These are phyloP conservation scores for Gossypium turneri DNA, from an alignment of 345 rosid genomes.

Conservation along the genomic window DNA sequence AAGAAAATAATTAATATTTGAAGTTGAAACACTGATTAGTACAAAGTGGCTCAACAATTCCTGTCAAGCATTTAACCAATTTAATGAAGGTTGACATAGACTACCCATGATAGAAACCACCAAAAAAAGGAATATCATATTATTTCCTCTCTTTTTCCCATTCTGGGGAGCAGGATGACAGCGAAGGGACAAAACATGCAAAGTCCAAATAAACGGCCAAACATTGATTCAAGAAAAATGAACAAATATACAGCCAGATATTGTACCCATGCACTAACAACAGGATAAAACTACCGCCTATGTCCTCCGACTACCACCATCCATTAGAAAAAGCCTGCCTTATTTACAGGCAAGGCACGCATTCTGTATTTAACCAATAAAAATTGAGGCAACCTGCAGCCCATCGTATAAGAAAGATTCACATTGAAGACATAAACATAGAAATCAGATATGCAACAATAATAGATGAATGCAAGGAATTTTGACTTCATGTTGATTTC, in stretches of 20 bases:
- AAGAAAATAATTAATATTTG: not conserved
- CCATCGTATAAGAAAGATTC: no score
- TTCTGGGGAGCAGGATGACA: not conserved
- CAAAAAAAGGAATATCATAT: not conserved
- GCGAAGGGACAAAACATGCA: not conserved
- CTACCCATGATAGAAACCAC: not conserved
- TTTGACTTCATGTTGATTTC: no score
- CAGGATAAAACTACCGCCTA: not conserved
- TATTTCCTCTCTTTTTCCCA: not conserved
- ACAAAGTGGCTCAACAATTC: not conserved
- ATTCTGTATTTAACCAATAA: not conserved
- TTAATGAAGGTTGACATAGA: not conserved
- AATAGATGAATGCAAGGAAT: no score
- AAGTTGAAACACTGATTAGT: not conserved
- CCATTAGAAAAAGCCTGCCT: not conserved
- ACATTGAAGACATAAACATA: not conserved
- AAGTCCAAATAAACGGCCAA: not conserved
- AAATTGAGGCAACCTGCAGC: not conserved
- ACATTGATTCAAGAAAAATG: not conserved
- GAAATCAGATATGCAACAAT: not conserved
- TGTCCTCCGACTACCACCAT: not conserved
- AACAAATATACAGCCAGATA: not conserved
- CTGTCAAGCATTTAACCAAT: not conserved
- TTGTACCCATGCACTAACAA: not conserved
- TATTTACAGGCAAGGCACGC: not conserved